These are phyloP conservation scores for Rubus parviflorus DNA, from an alignment of 306 rosid genomes.

Conservation along the genomic window DNA sequence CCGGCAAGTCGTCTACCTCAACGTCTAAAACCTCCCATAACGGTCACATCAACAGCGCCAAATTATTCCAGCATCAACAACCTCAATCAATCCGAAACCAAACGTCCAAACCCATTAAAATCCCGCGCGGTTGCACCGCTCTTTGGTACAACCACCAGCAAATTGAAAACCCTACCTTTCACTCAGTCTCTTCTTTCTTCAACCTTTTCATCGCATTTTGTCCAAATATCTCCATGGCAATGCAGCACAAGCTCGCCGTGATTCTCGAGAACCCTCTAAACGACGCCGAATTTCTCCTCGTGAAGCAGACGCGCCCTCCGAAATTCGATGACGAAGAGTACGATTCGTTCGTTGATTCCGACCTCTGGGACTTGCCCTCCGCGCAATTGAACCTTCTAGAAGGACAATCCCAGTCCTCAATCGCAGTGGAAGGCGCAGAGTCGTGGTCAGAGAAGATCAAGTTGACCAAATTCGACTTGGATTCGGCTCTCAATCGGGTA, in stretches of 20 bases:
- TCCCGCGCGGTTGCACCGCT: background rate
- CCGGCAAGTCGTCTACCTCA: background rate
- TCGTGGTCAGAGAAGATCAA: constrained; percentile 39
- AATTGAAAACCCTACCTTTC: background rate
- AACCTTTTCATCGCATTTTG: background rate
- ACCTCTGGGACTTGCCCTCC: constrained; percentile 87
- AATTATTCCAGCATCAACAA: background rate
- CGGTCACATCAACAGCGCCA: background rate
- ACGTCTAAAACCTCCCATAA: background rate
- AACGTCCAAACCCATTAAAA: background rate
- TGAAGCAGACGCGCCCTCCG: constrained; percentile 64
- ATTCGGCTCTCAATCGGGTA: constrained; percentile 55
- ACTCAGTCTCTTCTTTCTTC: background rate
- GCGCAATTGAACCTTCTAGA: constrained; percentile 42
- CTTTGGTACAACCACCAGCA: constrained; percentile 5
- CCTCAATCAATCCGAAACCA: background rate
- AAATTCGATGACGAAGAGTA: constrained; percentile 64
- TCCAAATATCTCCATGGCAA: constrained; percentile 31
- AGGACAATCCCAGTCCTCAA: constrained; percentile 26
- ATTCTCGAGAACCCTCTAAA: constrained; percentile 47
- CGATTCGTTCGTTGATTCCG: constrained; percentile 81
- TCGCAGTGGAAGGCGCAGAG: constrained; percentile 28
- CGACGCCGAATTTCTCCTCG: constrained; percentile 50
- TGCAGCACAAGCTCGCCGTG: constrained; percentile 47
- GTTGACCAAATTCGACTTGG: constrained; percentile 48